Conservation (phyloP, 2,329 filamentous ascomycete genomes). For the Nothophoma quercina region DNA sequence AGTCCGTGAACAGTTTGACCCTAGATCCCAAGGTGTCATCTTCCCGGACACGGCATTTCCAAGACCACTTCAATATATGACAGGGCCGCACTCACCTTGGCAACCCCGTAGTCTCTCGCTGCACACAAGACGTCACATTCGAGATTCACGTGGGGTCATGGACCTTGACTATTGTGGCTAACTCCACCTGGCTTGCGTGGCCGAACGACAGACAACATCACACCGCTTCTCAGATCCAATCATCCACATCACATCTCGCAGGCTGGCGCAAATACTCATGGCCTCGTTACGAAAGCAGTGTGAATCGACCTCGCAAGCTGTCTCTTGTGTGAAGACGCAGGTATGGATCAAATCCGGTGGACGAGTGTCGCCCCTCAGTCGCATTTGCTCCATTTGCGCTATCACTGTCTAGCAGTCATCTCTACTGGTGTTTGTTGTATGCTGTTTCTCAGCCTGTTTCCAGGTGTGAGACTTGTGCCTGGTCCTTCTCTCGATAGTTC, state of each 20-base stretch:
- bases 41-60: conserved; percentile 24
- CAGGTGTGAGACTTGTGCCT: no score
- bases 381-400: no score
- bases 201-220: neutral
- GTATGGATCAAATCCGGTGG: no score
- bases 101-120: conserved; percentile 10
- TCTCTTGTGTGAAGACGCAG: no score
- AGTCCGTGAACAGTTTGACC: conserved; percentile 48
- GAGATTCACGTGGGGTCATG: conserved; percentile 1
- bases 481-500: neutral
- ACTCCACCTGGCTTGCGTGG: conserved; percentile 9
- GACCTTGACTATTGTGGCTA: conserved; percentile 1
- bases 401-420: neutral
- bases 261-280: neutral
- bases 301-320: neutral
- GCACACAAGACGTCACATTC: conserved; percentile 9
- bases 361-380: no score
- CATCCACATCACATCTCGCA: neutral
- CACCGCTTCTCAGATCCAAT: conserved; percentile 6
- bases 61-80: conserved; percentile 27
- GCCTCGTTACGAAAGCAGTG: neutral
- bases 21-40: conserved; percentile 38
- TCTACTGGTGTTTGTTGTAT: conserved; percentile 1
- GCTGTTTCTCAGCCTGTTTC: neutral
- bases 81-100: conserved; percentile 27